Conservation (phyloP, 2,329 filamentous ascomycete genomes). For the Ustulina deusta region DNA sequence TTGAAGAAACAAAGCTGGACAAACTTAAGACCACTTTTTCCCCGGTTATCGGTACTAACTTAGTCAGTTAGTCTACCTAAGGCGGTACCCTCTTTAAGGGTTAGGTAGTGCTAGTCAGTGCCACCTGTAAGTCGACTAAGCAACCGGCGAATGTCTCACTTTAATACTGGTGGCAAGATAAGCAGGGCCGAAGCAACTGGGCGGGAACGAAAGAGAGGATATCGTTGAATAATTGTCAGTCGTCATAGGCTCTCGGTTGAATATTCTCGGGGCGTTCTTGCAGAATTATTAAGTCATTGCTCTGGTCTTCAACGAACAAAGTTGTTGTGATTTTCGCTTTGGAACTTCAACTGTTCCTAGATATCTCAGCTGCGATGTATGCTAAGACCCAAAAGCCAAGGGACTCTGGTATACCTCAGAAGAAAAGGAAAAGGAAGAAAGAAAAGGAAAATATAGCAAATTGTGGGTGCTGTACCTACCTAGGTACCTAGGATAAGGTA, state of each 20-base stretch:
- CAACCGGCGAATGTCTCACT: constrained; percentile 19
- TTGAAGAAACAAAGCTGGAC: constrained; percentile 29
- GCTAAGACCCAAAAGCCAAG: background rate
- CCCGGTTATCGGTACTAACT: constrained; percentile 1
- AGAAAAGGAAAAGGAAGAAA: background rate
- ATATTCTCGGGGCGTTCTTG: background rate
- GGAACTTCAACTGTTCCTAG: background rate
- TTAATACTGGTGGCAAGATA: constrained; percentile 21
- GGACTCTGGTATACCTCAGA: background rate
- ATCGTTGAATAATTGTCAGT: background rate
- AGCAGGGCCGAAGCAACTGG: constrained; percentile 1
- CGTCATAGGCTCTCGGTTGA: background rate
- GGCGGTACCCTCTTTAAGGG: constrained; percentile 7
- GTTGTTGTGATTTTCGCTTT: background rate
- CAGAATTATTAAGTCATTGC: background rate
- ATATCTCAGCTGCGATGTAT: background rate
- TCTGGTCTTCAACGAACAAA: background rate
- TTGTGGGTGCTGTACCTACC: constrained; percentile 30
- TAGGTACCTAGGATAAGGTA: constrained; percentile 13
- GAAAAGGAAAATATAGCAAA: constrained; percentile 20
- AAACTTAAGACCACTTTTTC: constrained; percentile 29
- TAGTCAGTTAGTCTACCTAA: constrained; percentile 8
- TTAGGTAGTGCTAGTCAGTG: background rate
- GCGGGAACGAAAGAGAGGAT: background rate
- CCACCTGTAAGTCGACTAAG: constrained; percentile 8